Evolutionary conservation across 2,329 filamentous ascomycete species (phyloP), one percentile per base, ranked within the genome.

Genomic region (Talaromyces sp.): DNA sequence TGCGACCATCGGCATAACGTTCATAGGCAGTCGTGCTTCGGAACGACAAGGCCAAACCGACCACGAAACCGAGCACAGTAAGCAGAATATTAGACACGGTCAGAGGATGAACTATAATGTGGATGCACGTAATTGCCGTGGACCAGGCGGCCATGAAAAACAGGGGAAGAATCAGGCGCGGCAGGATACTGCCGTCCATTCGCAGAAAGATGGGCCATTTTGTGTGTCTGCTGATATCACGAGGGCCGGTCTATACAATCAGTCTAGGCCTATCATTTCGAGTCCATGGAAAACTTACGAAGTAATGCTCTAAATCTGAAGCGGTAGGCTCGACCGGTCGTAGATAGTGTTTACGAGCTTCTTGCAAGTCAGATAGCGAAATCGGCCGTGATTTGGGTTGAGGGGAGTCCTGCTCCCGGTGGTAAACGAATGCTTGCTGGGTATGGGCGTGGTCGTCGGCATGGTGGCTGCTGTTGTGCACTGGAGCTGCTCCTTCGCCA

Each of bases 41-140:
- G 79, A 93, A 92, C 1, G 89, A 92, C 38, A 93, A 83, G n/a
- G 88, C 85, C 66, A 93, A 79, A 85, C 88, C 88, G 75, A 93
- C 90, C 67, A 93, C 89, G 80, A 93, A 93, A 89, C 91, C 91
- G 53, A 90, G 85, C 61, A 93, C 87, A 1, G 90, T 93, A 62
- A 93, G 82, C 22, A 93, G 81, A 36, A 92, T 83, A n/a, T 83
- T 87, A 73, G 85, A 84, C 68, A 93, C 87, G 54, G 83, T 84
- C 19, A 89, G 73, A 22, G 72, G 61, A 67, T 83, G 75, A 13
- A 84, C 77, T 58, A 79, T 79, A 64, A 80, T 70, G 13, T 79
- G 81, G 70, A 91, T 80, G 63, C 79, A 76, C 13, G 88, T 90
- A 67, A 93, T 87, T 40, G 83, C 75, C 1, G 88, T 89, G 1